phyloP scores from a whole-genome alignment of 768 basidiomycete species.

The Suillus tomentosus region DNA sequence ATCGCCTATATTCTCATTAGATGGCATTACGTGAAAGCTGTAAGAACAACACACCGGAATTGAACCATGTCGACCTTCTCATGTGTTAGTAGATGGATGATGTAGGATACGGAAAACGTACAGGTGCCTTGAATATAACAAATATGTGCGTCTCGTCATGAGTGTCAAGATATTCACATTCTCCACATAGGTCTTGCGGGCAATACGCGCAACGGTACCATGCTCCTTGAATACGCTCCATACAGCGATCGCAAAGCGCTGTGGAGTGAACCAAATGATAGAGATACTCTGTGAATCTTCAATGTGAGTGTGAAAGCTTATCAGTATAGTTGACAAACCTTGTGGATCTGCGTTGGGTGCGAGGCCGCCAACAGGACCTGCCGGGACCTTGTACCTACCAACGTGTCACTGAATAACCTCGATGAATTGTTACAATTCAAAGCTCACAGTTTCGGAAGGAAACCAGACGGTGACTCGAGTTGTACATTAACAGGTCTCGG shows the following conservation, averaged over 20 bases:
- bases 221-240: constrained; percentile 77
- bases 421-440: constrained; percentile 2
- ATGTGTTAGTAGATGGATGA: not conserved
- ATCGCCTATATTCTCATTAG: constrained; percentile 37
- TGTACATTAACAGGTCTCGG: constrained; percentile 73
- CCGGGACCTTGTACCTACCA: constrained; percentile 63
- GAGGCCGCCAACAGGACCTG: constrained; percentile 51
- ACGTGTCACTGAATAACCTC: constrained; percentile 14
- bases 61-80: constrained; percentile 72
- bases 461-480: constrained; percentile 52
- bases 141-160: constrained; percentile 85
- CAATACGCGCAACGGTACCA: constrained; percentile 95
- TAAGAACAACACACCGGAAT: constrained; percentile 53
- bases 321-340: constrained; percentile 42
- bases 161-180: constrained; percentile 78
- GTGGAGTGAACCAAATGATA: constrained; percentile 56
- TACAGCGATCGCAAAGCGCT: constrained; percentile 86
- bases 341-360: constrained; percentile 48
- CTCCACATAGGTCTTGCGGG: constrained; percentile 81
- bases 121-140: constrained; percentile 83
- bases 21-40: not conserved
- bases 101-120: constrained; percentile 35
- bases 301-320: not conserved
- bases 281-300: constrained; percentile 57
- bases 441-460: constrained; percentile 70